Base-by-base conservation (phyloP, 2,329 filamentous ascomycete genomes). In the Cordyceps farinosa region DNA sequence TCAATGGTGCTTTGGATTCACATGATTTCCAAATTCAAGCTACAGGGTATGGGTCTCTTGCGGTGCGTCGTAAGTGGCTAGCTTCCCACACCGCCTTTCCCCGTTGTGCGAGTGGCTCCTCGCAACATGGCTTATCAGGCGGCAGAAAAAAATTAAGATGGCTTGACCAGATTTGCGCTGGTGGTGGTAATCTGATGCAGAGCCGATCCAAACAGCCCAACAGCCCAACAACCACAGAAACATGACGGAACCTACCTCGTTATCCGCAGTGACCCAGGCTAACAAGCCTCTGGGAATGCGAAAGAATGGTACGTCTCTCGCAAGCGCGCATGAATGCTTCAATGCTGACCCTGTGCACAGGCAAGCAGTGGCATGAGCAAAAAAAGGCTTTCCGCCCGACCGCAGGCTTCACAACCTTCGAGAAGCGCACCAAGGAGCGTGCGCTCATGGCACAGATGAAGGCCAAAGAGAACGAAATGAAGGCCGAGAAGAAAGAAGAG, bases 381-480 rank as follows among this genome's bases (percentile, higher is more conserved):
- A 94, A 92, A 75, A 90, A 89, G 66, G 87, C 95, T 1, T 98
- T 98, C 77, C 89, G 95, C 45, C 94, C 91, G 4, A 87, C 81
- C 15, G 83, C 90, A 10, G 92, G 93, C 32, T 84, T 92, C 69
- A 90, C 86, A 3, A 87, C 91, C 0, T 98, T 90, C 75, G 87
- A 89, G 69, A 89, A 92, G 76, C 88, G 94, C 60, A 80, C 86
- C 52, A 87, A 89, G 69, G 83, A 88, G 66, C 86, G 92, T 58
- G 85, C 87, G 66, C 84, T 87, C 8, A 83, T 88, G 70, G 84
- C 86, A 13, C 87, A 91, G n/a, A 85, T 90, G 70, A 98, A 97
- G 80, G 91, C 92, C 42, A 92, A 92, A 72, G 95, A 98, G 79
- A 93, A 91, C 77, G 92, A 97, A 76, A 87, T 99, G 87, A 96